phyloP scores from a whole-genome alignment of 169 alveolate species.

The Nephromyces sp. region DNA sequence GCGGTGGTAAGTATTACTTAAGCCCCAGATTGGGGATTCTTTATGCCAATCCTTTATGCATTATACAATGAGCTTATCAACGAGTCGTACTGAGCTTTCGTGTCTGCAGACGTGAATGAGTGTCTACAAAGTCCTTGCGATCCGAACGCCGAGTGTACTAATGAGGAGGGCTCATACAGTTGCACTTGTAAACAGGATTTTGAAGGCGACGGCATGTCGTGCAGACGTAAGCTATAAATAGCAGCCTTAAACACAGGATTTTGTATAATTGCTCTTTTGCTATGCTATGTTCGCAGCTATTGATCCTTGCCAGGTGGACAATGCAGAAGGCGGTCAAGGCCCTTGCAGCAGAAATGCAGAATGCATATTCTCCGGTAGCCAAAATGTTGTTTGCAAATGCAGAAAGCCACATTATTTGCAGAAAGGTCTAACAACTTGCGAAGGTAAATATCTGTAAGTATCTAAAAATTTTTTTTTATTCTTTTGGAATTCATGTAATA shows the following conservation, averaged over 20 bases:
- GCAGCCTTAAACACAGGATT: too few species aligned
- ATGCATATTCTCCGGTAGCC: neutral
- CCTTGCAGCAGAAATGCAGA: neutral
- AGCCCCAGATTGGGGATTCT: too few species aligned
- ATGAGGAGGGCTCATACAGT: neutral
- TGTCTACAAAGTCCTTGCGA: conserved; percentile 5
- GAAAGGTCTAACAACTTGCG: neutral
- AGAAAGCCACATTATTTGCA: neutral
- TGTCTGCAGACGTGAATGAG: conserved; percentile 1
- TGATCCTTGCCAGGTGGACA: neutral
- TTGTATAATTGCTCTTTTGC: too few species aligned
- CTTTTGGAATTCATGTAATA: too few species aligned
- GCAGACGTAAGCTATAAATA: neutral
- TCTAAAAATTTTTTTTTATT: too few species aligned
- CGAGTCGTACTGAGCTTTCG: too few species aligned
- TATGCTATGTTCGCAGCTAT: neutral
- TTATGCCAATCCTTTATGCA: too few species aligned
- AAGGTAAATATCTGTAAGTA: too few species aligned
- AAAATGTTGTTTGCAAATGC: neutral
- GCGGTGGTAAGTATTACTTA: neutral
- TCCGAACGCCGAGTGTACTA: neutral
- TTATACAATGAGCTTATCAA: too few species aligned
- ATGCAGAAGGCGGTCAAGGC: neutral
- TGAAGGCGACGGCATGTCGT: neutral
- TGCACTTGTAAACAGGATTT: conserved; percentile 2